Percentiles rank a stretch among this genome's conserved stretches.
Conservation (phyloP, 352 stramenopile genomes). For the Phytophthora fragariaefolia region DNA sequence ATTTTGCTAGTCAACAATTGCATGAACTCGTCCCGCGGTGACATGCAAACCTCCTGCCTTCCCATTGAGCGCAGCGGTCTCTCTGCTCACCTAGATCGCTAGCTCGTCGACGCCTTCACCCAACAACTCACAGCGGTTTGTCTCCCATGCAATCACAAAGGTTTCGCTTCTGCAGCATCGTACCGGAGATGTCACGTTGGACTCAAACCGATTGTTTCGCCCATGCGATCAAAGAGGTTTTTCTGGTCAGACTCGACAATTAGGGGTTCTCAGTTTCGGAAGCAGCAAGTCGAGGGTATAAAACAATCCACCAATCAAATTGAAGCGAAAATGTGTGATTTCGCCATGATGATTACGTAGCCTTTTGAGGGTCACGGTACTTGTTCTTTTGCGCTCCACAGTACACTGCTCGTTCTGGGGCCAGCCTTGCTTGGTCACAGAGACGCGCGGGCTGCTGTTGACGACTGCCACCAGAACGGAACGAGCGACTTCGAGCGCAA, state of each 20-base stretch:
- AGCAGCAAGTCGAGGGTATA: too few relatives aligned
- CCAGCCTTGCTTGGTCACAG: slow-evolving; percentile 29
- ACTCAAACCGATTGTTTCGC: too few relatives aligned
- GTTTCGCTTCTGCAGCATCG: too few relatives aligned
- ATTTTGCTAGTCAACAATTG: slow-evolving; percentile 29
- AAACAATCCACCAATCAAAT: too few relatives aligned
- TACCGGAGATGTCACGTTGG: too few relatives aligned
- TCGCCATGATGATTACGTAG: slow-evolving; percentile 19
- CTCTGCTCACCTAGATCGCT: slow-evolving; percentile 3
- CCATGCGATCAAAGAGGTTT: not conserved
- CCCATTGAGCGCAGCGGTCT: slow-evolving; percentile 13
- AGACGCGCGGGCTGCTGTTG: slow-evolving; percentile 15
- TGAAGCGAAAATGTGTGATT: too few relatives aligned
- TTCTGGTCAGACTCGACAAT: too few relatives aligned
- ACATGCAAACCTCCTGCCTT: slow-evolving; percentile 14
- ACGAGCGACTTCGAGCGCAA: slow-evolving; percentile 11
- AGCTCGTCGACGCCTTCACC: slow-evolving; percentile 19
- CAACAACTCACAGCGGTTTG: slow-evolving; percentile 18
- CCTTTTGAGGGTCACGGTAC: not conserved
- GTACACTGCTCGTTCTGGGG: slow-evolving; percentile 18
- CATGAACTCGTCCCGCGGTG: slow-evolving; percentile 2
- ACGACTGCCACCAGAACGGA: slow-evolving; percentile 25
- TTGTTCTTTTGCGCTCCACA: slow-evolving; percentile 5
- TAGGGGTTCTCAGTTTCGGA: too few relatives aligned
- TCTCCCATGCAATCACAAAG: slow-evolving; percentile 7